Evolutionary conservation across 2,329 filamentous ascomycete genomes (phyloP), one percentile per base, ranked within the genome.

Genomic region (Hymenoscyphus albidus): DNA sequence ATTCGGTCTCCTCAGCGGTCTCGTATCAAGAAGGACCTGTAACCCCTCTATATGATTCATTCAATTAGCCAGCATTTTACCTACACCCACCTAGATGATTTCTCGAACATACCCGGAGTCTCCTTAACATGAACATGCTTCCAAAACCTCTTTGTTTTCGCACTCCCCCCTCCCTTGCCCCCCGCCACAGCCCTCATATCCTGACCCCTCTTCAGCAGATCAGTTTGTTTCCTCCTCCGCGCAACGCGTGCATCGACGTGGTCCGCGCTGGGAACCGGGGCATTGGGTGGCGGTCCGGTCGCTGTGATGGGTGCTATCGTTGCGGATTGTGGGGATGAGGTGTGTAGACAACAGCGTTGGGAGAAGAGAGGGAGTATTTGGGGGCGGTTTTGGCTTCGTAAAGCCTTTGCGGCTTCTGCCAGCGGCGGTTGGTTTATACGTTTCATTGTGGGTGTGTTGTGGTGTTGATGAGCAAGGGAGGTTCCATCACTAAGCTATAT

Each of bases 91-190:
- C 51, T 22, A 12, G 16, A 5, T 27, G 51, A 5, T 10, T 7
- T 55, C 16, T 22, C 27, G 32, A 65, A 69, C 77, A 64, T 79
- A 90, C 89, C 88, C 68, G 88, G 80, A 10, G 83, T 83, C 73
- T 90, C 85, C 69, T 84, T 81, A 44, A 97, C 87, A 66, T 82
- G 77, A 1, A 95, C 92, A 74, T 95, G 85, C 77, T 90, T 92
- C 94, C 94, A 98, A 80, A 97, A 97, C 62, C 93, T 85, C 80
- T 88, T 91, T 74, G 82, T 82, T 68, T 82, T 82, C 39, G 70
- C 71, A 1, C 65, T 69, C 63, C 79, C 76, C 16, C 76, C 76
- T 61, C 77, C 76, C 66, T 75, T 77, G 44, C 76, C 76, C 42
- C 74, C 72, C 55, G 70, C 69, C 16, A 73, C 68, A 35, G 72